A percentile compares a stretch with the other conserved stretches of the same genome.
phyloP scores from a whole-genome alignment of 306 rosid genomes.

The Acmispon strigosus region DNA sequence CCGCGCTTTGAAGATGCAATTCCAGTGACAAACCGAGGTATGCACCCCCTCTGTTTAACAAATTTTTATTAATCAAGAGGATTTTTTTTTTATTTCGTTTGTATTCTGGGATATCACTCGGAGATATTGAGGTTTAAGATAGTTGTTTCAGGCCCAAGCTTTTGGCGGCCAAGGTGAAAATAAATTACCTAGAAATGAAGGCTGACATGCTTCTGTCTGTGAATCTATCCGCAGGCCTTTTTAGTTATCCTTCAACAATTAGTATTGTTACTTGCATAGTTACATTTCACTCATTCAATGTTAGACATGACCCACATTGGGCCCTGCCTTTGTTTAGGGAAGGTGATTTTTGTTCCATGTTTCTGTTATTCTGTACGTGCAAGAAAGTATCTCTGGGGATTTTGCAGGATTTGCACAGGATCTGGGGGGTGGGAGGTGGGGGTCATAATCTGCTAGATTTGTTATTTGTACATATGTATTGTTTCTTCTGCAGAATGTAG shows the following conservation, averaged over 20 bases:
- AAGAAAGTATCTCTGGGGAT: constrained; percentile 29
- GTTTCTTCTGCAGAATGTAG: constrained; percentile 64
- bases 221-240: neutral
- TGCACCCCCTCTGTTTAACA: neutral
- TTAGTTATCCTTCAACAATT: neutral
- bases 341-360: constrained; percentile 21
- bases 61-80: neutral
- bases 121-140: neutral
- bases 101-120: neutral
- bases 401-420: constrained; percentile 31
- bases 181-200: constrained; percentile 19
- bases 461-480: constrained; percentile 71
- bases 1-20: constrained; percentile 73
- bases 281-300: constrained; percentile 8
- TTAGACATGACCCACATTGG: constrained; percentile 41
- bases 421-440: neutral
- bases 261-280: neutral
- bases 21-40: constrained; percentile 71
- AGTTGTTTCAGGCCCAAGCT: constrained; percentile 71
- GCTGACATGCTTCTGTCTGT: constrained; percentile 23
- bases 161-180: constrained; percentile 80
- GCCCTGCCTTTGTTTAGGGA: constrained; percentile 34
- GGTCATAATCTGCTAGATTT: constrained; percentile 37
- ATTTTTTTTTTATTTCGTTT: neutral
- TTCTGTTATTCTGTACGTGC: constrained; percentile 24